These are phyloP conservation scores for Coemansia sp. DNA, from an alignment of 192 early-diverging fungal genomes.

Conservation along the genomic window DNA sequence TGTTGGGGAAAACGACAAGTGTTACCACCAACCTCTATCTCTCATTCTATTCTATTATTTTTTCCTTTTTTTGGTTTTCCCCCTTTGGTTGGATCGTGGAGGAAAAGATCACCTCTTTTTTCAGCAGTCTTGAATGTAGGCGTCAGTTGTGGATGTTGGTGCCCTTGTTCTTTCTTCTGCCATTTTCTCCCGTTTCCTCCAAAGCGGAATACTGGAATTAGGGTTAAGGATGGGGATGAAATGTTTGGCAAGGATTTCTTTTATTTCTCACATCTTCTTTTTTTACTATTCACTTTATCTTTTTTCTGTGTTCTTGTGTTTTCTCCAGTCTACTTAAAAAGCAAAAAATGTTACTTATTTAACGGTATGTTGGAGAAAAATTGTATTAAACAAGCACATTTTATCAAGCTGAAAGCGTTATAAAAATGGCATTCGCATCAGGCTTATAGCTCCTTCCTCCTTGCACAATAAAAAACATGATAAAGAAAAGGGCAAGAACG, in stretches of 20 bases:
- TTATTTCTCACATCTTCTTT: too few species aligned
- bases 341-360: too few species aligned
- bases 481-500: neutral
- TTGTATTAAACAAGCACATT: too few species aligned
- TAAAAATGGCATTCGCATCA: neutral
- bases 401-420: too few species aligned
- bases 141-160: neutral
- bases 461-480: neutral
- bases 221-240: too few species aligned
- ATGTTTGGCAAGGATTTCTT: too few species aligned
- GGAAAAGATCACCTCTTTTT: neutral
- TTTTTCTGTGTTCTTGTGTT: too few species aligned
- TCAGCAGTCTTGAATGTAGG: slow-evolving; percentile 4
- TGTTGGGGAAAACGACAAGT: neutral
- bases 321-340: too few species aligned
- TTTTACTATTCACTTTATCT: too few species aligned
- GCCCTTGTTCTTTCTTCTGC: neutral
- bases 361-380: too few species aligned
- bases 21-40: neutral
- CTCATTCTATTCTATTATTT: slow-evolving; percentile 5
- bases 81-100: neutral
- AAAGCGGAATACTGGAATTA: too few species aligned
- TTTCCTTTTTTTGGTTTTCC: slow-evolving; percentile 1
- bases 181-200: too few species aligned
- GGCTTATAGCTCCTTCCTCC: neutral